phyloP scores from a whole-genome alignment of 176 grass and related monocot genomes.

The Oryza australiensis region DNA sequence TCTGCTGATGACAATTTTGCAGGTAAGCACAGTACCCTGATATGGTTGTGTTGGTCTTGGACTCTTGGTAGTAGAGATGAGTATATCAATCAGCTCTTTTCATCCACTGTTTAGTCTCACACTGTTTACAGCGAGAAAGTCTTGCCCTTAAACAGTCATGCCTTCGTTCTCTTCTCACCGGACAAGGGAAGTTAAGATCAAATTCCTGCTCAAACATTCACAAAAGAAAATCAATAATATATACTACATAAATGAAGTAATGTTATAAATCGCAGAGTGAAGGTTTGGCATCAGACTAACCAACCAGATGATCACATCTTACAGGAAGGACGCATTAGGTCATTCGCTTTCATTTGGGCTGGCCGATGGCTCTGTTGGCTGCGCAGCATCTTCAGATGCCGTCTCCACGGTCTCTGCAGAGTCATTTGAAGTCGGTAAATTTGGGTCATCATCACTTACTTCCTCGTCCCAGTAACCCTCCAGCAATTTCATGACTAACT shows the following conservation, averaged over 20 bases:
- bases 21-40: background rate
- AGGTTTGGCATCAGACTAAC: background rate
- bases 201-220: background rate
- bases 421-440: background rate
- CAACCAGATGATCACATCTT: background rate
- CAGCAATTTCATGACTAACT: conserved; percentile 59
- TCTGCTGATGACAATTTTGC: background rate
- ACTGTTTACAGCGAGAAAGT: background rate
- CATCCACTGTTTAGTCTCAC: background rate
- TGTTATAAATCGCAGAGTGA: background rate
- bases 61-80: background rate
- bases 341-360: background rate
- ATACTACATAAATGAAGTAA: background rate
- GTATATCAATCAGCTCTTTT: background rate
- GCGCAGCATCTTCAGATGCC: background rate
- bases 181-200: background rate
- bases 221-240: background rate
- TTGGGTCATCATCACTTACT: conserved; percentile 38
- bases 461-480: conserved; percentile 85
- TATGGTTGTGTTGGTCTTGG: background rate
- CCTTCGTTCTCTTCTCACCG: background rate
- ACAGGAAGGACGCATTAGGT: background rate
- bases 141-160: background rate
- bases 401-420: conserved; percentile 14
- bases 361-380: background rate